Evolutionary conservation across 2,329 filamentous ascomycete species (phyloP).

Genomic region (Colletotrichum simmondsii): DNA sequence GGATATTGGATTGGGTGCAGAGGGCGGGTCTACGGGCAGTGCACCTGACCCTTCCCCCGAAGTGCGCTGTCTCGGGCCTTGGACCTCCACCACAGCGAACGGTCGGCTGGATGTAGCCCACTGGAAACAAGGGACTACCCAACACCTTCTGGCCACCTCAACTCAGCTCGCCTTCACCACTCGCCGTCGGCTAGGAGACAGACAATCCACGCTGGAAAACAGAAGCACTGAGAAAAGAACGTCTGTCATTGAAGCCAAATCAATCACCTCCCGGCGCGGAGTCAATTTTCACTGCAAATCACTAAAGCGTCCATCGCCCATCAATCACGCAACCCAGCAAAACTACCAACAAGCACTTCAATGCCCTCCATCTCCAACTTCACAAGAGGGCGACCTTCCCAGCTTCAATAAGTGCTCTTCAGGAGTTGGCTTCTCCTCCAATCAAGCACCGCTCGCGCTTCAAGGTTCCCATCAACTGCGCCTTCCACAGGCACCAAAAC

Average conservation of each 20-base stretch:
- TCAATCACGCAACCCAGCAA: background rate
- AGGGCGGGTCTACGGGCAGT: conserved; percentile 14
- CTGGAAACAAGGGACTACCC: conserved; percentile 34
- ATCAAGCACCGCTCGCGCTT: background rate
- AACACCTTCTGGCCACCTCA: conserved; percentile 25
- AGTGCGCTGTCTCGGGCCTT: conserved; percentile 20
- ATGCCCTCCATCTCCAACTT: background rate
- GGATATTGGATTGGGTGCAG: conserved; percentile 15
- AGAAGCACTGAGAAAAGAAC: background rate
- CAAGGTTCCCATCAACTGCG: background rate
- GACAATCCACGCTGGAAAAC: background rate
- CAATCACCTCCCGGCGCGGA: background rate
- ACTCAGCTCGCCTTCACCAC: conserved; percentile 10
- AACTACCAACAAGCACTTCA: background rate
- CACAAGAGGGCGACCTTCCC: background rate
- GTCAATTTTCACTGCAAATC: background rate
- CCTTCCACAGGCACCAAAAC: background rate
- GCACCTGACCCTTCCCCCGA: conserved; percentile 20
- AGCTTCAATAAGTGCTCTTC: conserved; percentile 6
- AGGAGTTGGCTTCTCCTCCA: conserved; percentile 6
- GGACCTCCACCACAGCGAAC: conserved; percentile 22
- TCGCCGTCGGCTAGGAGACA: conserved; percentile 24
- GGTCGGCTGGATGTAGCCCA: conserved; percentile 30
- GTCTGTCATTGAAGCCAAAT: background rate
- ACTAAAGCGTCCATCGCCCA: background rate